phyloP scores from a whole-genome alignment of 768 basidiomycete genomes.

The Crepidotus variabilis region DNA sequence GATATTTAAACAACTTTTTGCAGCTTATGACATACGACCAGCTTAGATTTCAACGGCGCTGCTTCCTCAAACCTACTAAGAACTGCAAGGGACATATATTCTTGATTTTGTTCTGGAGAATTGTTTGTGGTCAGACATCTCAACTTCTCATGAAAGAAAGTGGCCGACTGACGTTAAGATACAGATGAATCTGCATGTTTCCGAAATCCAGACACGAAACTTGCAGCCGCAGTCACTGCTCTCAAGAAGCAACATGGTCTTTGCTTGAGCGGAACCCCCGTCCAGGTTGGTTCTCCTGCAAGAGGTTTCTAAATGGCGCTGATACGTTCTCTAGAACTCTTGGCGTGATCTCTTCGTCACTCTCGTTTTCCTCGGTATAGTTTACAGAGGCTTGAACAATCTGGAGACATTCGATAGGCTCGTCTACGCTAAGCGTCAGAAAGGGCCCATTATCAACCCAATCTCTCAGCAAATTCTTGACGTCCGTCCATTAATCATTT shows the following conservation, averaged over 20 bases:
- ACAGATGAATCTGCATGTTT: constrained; percentile 10
- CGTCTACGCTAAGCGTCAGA: constrained; percentile 1
- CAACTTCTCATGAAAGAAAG: not conserved
- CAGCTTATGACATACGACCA: not conserved
- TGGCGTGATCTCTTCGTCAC: constrained; percentile 4
- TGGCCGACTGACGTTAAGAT: not conserved
- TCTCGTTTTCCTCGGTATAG: constrained; percentile 5
- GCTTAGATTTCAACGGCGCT: not conserved
- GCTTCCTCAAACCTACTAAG: not conserved
- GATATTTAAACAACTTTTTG: not conserved
- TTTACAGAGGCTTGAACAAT: constrained; percentile 2
- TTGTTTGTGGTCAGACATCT: not conserved
- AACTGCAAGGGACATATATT: not conserved
- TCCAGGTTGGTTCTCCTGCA: not conserved
- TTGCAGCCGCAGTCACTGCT: constrained; percentile 4
- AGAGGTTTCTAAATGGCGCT: not conserved
- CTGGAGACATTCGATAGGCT: not conserved
- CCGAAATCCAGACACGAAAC: constrained; percentile 8
- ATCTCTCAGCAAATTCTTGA: not conserved
- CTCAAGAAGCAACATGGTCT: constrained; percentile 7
- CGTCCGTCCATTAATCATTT: too few species aligned
- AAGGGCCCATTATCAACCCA: not conserved
- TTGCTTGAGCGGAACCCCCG: constrained; percentile 12
- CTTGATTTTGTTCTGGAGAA: not conserved
- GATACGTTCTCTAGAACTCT: constrained; percentile 5